Evolutionary conservation across 768 basidiomycete species (phyloP).

Genomic region (Coprinellus aureogranulatus): DNA sequence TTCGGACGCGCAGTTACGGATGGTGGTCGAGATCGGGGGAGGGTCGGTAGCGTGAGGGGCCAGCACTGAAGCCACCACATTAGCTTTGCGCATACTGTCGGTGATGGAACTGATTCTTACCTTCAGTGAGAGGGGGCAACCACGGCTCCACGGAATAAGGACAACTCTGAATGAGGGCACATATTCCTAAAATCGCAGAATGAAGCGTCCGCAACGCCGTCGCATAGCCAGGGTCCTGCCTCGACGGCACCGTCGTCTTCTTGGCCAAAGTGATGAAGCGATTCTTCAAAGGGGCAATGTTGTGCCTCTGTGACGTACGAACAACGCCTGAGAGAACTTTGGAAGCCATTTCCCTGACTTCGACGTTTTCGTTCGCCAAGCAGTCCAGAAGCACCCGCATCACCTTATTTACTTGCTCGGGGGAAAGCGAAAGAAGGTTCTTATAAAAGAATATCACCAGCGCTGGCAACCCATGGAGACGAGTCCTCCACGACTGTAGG

Average conservation of each 20-base stretch:
- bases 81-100: no score
- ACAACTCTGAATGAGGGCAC: conserved; percentile 87
- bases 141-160: conserved; percentile 94
- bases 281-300: conserved; percentile 82
- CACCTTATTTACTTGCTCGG: conserved; percentile 61
- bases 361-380: conserved; percentile 85
- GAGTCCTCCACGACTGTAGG: conserved; percentile 83
- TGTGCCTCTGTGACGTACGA: conserved; percentile 86
- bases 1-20: conserved; percentile 80
- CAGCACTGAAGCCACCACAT: conserved; percentile 46
- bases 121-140: conserved; percentile 81
- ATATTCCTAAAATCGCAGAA: conserved; percentile 86
- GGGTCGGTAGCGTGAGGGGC: conserved; percentile 82
- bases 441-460: conserved; percentile 90
- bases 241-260: conserved; percentile 60
- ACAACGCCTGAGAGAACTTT: conserved; percentile 83
- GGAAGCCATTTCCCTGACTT: conserved; percentile 90
- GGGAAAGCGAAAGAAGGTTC: conserved; percentile 75
- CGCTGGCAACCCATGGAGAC: conserved; percentile 83
- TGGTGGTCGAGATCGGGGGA: conserved; percentile 86
- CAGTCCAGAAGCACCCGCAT: conserved; percentile 85
- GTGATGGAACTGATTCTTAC: conserved; percentile 37
- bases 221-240: conserved; percentile 71
- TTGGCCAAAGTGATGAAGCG: conserved; percentile 71
- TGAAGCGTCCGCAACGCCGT: conserved; percentile 72